Base-by-base conservation (phyloP, 2,329 filamentous ascomycete species). In the Aureobasidium zeae region DNA sequence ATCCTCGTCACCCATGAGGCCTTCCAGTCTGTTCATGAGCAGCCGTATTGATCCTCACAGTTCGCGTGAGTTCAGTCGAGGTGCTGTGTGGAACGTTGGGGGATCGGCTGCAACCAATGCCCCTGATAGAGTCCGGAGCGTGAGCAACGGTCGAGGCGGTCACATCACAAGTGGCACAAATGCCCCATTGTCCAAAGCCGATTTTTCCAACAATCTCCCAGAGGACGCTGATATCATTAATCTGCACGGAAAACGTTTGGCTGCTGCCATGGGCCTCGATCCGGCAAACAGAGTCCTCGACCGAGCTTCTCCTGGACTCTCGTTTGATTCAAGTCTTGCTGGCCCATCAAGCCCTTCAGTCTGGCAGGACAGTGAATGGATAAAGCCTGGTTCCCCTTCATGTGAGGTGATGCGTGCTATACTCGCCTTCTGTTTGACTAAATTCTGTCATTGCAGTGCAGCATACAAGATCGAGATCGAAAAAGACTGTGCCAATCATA, bases 241-340 rank as follows among this genome's bases (percentile, higher is more conserved):
- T 45, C 77, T 75, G 41, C 83, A 94, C 56, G 77, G 83, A 54
- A 74, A 75, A 29, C 77, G 86, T 20, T 65, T 98, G 44, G 87
- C 88, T 7, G 68, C 81, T 12, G 91, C 91, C 2, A 70, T 96
- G 39, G 75, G 84, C n/a, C 72, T 96, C 48, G 79, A 94, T 57
- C 78, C 77, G 33, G 69, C 75, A 21, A 70, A 73, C 19, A 76
- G 77, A 49, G 67, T 94, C 11, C 68, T 94, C 21, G 71, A 28
- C 4, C 35, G 38, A 20, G 22, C 21, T 5, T 33, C 39, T 34
- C 20, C 37, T 25, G 29, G 11, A 6, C n/a, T 9, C 12, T 24
- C 28, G 10, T 28, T 28, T 7, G 11, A 41, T 7, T 6, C n/a
- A 13, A 19, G 30, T 17, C 8, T 10, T 21, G n/a, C 22, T 28